Evolutionary conservation across 73 alveolate species (phyloP).

Genomic region (Symbiodinium natans): DNA sequence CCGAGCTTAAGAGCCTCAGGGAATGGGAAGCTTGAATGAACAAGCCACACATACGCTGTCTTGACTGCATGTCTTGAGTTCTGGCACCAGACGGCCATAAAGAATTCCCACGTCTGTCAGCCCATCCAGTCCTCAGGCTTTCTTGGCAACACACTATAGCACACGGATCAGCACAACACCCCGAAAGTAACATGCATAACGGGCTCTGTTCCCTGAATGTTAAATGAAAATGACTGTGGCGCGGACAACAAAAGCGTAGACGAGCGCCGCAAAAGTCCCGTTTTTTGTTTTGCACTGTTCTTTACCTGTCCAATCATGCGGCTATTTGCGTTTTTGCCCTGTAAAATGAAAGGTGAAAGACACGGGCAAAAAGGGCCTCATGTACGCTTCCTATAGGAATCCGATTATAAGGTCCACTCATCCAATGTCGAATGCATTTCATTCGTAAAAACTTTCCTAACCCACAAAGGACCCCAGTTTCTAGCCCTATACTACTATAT

Average conservation of each 20-base stretch:
- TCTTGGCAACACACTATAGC: background rate
- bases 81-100: slow-evolving; percentile 31
- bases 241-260: background rate
- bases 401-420: too few relatives aligned
- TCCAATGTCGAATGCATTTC: too few relatives aligned
- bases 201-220: background rate
- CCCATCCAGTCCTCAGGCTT: slow-evolving; percentile 33
- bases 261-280: background rate
- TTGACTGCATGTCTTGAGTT: background rate
- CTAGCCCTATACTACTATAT: too few relatives aligned
- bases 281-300: too few relatives aligned
- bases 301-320: too few relatives aligned
- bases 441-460: too few relatives aligned
- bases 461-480: too few relatives aligned
- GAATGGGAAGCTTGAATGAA: background rate
- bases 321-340: too few relatives aligned
- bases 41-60: background rate
- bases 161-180: background rate
- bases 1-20: background rate
- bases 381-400: too few relatives aligned
- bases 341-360: too few relatives aligned
- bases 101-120: slow-evolving; percentile 49
- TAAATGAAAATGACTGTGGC: too few relatives aligned
- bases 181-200: background rate
- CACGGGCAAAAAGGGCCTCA: too few relatives aligned